Base-by-base conservation (phyloP, 305 asterid genomes). In the Fraxinus floribunda region DNA sequence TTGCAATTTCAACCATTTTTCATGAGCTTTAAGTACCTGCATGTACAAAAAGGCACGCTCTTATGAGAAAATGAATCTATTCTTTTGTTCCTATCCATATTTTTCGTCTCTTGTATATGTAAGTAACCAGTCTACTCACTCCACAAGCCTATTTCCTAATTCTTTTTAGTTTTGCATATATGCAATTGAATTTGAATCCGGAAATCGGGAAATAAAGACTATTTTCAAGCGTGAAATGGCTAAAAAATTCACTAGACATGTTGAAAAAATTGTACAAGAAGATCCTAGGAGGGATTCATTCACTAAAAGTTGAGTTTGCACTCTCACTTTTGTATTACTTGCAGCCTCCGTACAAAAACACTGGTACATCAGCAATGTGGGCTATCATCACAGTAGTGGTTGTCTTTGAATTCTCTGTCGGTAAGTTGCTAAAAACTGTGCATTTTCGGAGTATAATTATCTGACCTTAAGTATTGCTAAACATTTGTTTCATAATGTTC, bases 321-420 rank as follows among this genome's bases (percentile, higher is more conserved):
- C 85, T 88, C 49, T 86, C 90, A 16, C 44, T 88, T 1, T 79
- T 88, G 36, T 88, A 86, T 72, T 88, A 88, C 76, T 83, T 86
- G 55, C 79, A 79, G 15, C 86, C 91, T 57, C 79, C 85, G 70
- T 88, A 86, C 75, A 62, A 79, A 18, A 52, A n/a, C 34, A 86
- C 86, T 83, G 90, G 88, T 16, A 84, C 79, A 30, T 85, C 90
- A 5, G 84, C 90, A 60, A 88, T 88, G 91, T 88, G 90, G 91
- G 89, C 88, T 60, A 83, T 88, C 0, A 83, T 86, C 79, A 86
- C 91, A 34, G 91, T 86, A 1, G 87, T 88, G 1, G 85, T 83
- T 13, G 86, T 88, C n/a, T 86, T 88, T 29, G 91, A 88, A 62
- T 88, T 86, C 71, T 86, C 90, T n/a, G 91, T 86, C 49, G 91